These are phyloP conservation scores for Talaromyces sp. DNA, from an alignment of 2,329 filamentous ascomycete species.

Conservation along the genomic window DNA sequence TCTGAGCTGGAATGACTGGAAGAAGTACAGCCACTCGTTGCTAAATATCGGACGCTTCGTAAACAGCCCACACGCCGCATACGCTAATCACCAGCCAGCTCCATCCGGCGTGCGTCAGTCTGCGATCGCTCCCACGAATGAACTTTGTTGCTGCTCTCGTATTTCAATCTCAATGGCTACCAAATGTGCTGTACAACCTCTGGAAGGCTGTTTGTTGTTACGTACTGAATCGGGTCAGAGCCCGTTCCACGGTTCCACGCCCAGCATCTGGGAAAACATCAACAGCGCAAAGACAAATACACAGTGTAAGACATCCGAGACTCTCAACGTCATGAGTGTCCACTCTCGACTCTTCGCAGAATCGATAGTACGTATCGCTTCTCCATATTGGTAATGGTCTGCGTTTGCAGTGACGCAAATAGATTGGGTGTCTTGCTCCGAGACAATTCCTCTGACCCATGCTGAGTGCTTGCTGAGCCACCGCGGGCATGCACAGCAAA, in stretches of 20 bases:
- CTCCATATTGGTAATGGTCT: neutral
- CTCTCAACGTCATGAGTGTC: neutral
- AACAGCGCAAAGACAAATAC: neutral
- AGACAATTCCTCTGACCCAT: neutral
- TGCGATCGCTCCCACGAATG: neutral
- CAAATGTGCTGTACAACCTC: neutral
- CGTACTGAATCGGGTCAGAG: neutral
- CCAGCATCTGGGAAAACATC: neutral
- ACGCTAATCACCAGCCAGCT: constrained; percentile 1
- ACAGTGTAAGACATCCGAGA: neutral
- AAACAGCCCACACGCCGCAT: neutral
- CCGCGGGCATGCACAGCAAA: neutral
- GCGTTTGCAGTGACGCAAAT: neutral
- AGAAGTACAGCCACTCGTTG: neutral
- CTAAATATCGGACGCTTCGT: neutral
- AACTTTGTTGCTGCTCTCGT: neutral
- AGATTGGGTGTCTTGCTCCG: neutral
- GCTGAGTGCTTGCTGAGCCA: constrained; percentile 1
- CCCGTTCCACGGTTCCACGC: neutral
- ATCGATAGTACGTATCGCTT: too few relatives aligned
- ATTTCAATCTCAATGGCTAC: neutral
- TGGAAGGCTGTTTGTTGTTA: neutral
- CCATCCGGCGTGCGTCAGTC: neutral
- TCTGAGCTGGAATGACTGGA: neutral
- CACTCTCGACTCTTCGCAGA: neutral